Conservation (phyloP, 345 rosid species). For the Citropsis articulata region DNA sequence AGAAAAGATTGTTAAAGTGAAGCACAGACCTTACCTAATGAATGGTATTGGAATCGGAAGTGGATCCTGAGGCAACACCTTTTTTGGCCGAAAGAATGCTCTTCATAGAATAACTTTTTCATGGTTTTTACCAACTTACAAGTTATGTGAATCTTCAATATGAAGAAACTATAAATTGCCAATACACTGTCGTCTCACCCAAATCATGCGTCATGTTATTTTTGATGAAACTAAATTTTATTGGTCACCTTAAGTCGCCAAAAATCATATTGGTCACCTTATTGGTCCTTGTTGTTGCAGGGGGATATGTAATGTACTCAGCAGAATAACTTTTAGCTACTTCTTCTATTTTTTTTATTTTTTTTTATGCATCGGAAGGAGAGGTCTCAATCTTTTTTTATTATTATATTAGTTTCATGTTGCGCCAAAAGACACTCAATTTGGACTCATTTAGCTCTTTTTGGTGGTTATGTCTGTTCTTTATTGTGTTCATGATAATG, state of each 20-base stretch:
- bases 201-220: not conserved
- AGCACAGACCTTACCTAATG: slow-evolving; percentile 9
- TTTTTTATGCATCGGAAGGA: not conserved
- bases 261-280: too few species aligned
- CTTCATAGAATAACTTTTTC: not conserved
- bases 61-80: slow-evolving; percentile 13
- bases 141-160: slow-evolving; percentile 21
- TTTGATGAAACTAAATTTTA: too few species aligned
- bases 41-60: slow-evolving; percentile 32
- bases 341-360: not conserved
- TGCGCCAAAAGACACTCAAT: not conserved
- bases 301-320: not conserved
- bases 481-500: not conserved
- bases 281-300: too few species aligned
- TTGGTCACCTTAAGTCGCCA: too few species aligned
- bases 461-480: not conserved
- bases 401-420: not conserved
- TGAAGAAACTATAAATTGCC: slow-evolving; percentile 26
- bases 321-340: not conserved
- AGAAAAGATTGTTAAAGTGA: not conserved
- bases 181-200: not conserved
- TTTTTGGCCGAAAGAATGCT: slow-evolving; percentile 22
- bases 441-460: not conserved
- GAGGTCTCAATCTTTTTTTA: not conserved
- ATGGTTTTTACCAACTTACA: slow-evolving; percentile 5